Conservation (phyloP, 148 eudicot genomes). For the Agrostemma githago region DNA sequence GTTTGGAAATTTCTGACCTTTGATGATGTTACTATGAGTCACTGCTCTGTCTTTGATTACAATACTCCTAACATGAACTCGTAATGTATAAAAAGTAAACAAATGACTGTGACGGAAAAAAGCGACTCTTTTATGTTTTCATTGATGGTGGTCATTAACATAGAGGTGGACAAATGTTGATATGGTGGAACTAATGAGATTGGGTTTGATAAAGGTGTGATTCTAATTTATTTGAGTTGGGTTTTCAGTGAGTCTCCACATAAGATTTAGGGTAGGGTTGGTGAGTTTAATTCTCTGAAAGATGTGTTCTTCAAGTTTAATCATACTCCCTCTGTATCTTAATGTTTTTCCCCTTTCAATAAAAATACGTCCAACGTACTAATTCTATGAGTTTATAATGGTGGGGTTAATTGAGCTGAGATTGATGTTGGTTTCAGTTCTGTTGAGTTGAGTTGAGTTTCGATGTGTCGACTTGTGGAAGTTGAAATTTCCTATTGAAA, state of each 20-base stretch:
- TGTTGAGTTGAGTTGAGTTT: neutral
- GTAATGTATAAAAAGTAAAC: too few species aligned
- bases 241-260: conserved; percentile 12
- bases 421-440: neutral
- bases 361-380: neutral
- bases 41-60: neutral
- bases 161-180: conserved; percentile 6
- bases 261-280: conserved; percentile 19
- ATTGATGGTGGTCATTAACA: neutral
- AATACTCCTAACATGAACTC: too few species aligned
- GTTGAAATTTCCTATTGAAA: neutral
- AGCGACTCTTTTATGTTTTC: neutral
- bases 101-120: too few species aligned
- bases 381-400: conserved; percentile 6
- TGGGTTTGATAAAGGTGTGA: conserved; percentile 14
- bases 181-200: conserved; percentile 5
- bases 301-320: conserved; percentile 2
- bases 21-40: neutral
- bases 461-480: conserved; percentile 1
- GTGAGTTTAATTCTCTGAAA: conserved; percentile 8
- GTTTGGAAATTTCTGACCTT: conserved; percentile 4
- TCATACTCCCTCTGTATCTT: neutral
- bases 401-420: neutral
- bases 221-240: conserved; percentile 10
- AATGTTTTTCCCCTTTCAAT: neutral